These are phyloP conservation scores for Mikania micrantha DNA, from an alignment of 129 eudicot genomes.

Conservation along the genomic window DNA sequence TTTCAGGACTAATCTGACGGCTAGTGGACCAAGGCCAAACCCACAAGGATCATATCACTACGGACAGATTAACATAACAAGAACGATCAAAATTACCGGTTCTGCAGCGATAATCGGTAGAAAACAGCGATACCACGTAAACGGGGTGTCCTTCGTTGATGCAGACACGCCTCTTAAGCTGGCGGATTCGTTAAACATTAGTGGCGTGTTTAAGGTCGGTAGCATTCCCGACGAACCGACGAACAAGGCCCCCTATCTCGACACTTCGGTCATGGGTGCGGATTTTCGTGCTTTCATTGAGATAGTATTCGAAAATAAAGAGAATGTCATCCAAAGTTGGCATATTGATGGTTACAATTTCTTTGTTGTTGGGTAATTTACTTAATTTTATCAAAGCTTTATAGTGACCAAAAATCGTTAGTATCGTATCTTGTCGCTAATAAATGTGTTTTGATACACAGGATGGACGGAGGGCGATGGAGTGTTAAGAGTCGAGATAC, in stretches of 20 bases:
- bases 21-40: slow-evolving; percentile 96
- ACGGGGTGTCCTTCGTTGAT: slow-evolving; percentile 62
- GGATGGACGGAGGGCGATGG: slow-evolving; percentile 82
- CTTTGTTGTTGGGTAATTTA: slow-evolving; percentile 80
- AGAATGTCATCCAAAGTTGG: slow-evolving; percentile 61
- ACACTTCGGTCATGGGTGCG: slow-evolving; percentile 78
- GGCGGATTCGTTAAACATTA: slow-evolving; percentile 67
- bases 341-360: slow-evolving; percentile 87
- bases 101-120: slow-evolving; percentile 39
- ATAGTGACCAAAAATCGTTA: no score
- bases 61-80: slow-evolving; percentile 48
- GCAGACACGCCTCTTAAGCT: slow-evolving; percentile 82
- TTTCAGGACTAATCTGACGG: slow-evolving; percentile 80
- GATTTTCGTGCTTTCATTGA: slow-evolving; percentile 60
- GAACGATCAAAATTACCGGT: slow-evolving; percentile 47
- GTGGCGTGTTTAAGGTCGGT: slow-evolving; percentile 58
- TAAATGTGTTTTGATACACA: slow-evolving; percentile 17
- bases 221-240: slow-evolving; percentile 61
- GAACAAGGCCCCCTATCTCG: slow-evolving; percentile 30
- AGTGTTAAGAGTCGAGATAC: slow-evolving; percentile 34
- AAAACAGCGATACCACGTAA: slow-evolving; percentile 69
- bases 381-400: no score
- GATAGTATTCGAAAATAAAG: slow-evolving; percentile 69
- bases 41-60: slow-evolving; percentile 97
- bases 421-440: neutral